Base-by-base conservation (phyloP, 441 rosid genomes). In the Jatropha podagrica region DNA sequence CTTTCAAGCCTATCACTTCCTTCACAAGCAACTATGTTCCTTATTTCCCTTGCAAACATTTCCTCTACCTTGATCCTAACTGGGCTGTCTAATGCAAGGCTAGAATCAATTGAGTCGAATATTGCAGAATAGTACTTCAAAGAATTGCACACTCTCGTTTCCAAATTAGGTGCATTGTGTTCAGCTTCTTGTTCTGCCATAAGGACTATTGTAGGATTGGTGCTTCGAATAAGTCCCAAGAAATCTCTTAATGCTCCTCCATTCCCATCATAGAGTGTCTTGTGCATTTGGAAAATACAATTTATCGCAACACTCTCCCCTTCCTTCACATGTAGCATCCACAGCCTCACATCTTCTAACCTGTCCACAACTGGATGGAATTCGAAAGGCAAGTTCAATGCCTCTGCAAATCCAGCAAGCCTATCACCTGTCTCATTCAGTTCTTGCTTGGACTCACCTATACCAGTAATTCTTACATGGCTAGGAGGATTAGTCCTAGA, bases 311-410 rank as follows among this genome's bases (percentile, higher is more conserved):
- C 97, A 5, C 83, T 74, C 70, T 92, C 99, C 23, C 87, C 90
- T 77, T 92, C 99, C 86, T 92, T 95, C 73, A 92, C 94, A 81
- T 95, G 99, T 54, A 95, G 98, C 99, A 95, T 95, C 99, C 99
- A 95, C 70, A 95, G 77, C 83, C 99, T 90, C 71, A 93, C 99
- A 74, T 95, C 99, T 76, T 95, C 99, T 49, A 95, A 83, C 71
- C 98, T 83, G 80, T 95, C 99, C 49, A 95, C 97, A 0, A 95
- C 99, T 0, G 99, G 97, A 62, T 95, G 99, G 76, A 95, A 95
- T 91, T 93, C 97, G 44, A 95, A 95, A 38, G 89, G 91, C 68
- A 95, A 81, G 85, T 86, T 91, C 84, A 95, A 80, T 3, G 92
- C 90, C 80, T 91, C 97, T 0, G 99, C 98, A 37, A 93, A 92